phyloP scores from a whole-genome alignment of 768 basidiomycete genomes.

The Paxillus rubicundulus region DNA sequence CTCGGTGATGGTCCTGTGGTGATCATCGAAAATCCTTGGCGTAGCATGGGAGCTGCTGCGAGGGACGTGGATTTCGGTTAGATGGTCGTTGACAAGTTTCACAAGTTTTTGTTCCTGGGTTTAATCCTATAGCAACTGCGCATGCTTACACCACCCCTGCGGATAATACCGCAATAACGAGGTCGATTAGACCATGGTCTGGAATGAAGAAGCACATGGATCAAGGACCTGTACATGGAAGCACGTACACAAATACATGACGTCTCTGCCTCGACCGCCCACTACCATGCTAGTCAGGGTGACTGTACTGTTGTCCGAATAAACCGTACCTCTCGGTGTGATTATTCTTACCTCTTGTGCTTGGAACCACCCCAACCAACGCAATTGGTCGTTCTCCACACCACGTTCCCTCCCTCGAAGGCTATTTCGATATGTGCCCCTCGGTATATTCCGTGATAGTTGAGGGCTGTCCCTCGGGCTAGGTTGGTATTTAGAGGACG shows the following conservation, averaged over 20 bases:
- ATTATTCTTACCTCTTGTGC: constrained; percentile 23
- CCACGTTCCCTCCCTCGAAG: constrained; percentile 33
- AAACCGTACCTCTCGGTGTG: constrained; percentile 13
- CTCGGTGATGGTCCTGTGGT: background rate
- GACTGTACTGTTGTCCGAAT: constrained; percentile 15
- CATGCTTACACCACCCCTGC: too few relatives aligned
- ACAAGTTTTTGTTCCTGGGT: too few relatives aligned
- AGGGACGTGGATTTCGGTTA: too few relatives aligned
- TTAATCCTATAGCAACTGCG: too few relatives aligned
- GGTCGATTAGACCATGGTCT: background rate
- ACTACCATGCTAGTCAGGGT: constrained; percentile 3
- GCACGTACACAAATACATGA: constrained; percentile 14
- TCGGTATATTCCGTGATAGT: constrained; percentile 24
- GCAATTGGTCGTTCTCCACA: constrained; percentile 23
- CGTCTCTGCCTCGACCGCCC: constrained; percentile 11
- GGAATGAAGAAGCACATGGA: constrained; percentile 24
- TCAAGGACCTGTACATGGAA: constrained; percentile 14
- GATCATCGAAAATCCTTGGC: background rate
- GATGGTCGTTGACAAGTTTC: too few relatives aligned
- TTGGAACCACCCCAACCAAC: constrained; percentile 2
- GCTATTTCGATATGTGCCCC: constrained; percentile 19
- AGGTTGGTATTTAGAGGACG: constrained; percentile 6
- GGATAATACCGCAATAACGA: background rate
- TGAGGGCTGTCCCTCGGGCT: constrained; percentile 14
- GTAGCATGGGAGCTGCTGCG: too few relatives aligned